Conservation (phyloP, 306 rosid genomes). For the Trifolium pratense region DNA sequence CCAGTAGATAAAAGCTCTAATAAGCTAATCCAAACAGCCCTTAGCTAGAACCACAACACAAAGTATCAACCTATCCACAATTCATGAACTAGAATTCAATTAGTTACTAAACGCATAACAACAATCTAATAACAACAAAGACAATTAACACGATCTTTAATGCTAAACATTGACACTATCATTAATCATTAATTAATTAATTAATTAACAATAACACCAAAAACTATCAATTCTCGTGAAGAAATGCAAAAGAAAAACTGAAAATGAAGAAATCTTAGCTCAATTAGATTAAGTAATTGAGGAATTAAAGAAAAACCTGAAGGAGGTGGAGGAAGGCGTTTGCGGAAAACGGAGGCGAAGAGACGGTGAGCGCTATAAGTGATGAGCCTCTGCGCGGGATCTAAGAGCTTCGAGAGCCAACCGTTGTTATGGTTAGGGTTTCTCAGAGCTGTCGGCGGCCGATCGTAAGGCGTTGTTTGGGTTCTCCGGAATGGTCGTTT, state of each 20-base stretch:
- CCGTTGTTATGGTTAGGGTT: slow-evolving; percentile 58
- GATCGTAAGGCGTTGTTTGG: slow-evolving; percentile 82
- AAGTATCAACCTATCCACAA: not conserved
- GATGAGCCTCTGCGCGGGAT: slow-evolving; percentile 93
- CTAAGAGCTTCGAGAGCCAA: slow-evolving; percentile 86
- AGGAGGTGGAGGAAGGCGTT: slow-evolving; percentile 61
- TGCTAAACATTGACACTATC: not conserved
- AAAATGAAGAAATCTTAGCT: not conserved
- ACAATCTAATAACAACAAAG: not conserved
- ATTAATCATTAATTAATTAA: not conserved
- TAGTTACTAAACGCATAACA: slow-evolving; percentile 1
- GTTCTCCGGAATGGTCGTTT: slow-evolving; percentile 61
- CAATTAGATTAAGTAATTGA: slow-evolving; percentile 1
- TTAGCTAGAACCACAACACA: too few relatives aligned
- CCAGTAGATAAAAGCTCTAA: too few relatives aligned
- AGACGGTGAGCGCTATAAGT: slow-evolving; percentile 66
- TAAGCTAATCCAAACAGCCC: too few relatives aligned
- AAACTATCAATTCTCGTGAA: not conserved
- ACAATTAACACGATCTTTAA: not conserved
- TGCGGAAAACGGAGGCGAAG: slow-evolving; percentile 74
- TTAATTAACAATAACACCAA: slow-evolving; percentile 7
- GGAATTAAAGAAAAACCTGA: slow-evolving; percentile 41
- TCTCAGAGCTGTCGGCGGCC: slow-evolving; percentile 67
- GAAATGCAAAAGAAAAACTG: not conserved
- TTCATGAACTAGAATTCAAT: slow-evolving; percentile 10